Evolutionary conservation across 495 filamentous ascomycete genomes (phyloP), one percentile per base, ranked within the genome.

Genomic region (Aspergillus panamensis): DNA sequence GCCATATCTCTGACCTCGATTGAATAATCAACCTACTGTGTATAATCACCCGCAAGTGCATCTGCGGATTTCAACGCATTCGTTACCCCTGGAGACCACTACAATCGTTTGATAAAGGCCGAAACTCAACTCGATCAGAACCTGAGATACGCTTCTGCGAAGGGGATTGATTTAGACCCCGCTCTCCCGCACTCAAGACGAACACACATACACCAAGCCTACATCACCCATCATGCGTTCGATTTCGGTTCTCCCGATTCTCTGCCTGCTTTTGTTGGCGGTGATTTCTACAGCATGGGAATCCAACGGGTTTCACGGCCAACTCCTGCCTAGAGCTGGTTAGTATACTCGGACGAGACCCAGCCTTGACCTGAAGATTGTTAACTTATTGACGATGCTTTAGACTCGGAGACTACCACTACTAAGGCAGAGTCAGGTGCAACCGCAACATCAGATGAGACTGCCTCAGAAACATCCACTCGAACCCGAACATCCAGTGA

Each of bases 211-310:
- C 10, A n/a, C 35, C 47, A 6, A 40, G 25, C 16, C 42, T 3
- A 9, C 44, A 39, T 47, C 9, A 54, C 6, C 56, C 62, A 64
- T 35, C 57, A 78, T 78, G 75, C 73, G 74, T 47, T 65, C 58
- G 25, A 53, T 70, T 29, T 48, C 56, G 10, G 52, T 75, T 25
- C 57, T 75, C 19, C 69, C 56, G 21, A 47, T 76, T 17, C 47
- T 75, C 12, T 73, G 63, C 59, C 66, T 69, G 14, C 60, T 84
- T 47, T 62, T 83, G 45, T 63, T 84, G 57, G 71, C 71, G 10
- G 74, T 76, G 9, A 61, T 81, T 16, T 69, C 75, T 57, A 69
- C 72, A 21, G 82, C 82, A 44, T 81, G 77, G 78, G 73, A 80
- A 63, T 81, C 64, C 50, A 45, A 65, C 52, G 69, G 64, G 4